phyloP scores from a whole-genome alignment of 257 asterid genomes.

The Cynanchum wilfordii region DNA sequence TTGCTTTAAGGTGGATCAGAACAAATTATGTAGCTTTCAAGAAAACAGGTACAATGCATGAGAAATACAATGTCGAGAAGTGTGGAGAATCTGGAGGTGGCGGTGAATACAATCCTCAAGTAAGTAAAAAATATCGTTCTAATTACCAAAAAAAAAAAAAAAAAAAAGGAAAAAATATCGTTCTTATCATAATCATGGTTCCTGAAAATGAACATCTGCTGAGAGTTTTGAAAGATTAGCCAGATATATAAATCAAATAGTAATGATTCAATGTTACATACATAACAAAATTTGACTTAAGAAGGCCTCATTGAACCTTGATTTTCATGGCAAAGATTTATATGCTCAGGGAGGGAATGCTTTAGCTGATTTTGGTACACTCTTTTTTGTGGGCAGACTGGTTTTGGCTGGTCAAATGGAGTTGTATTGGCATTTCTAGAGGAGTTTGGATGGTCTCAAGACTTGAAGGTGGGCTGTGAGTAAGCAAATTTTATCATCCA shows the following conservation, averaged over 20 bases:
- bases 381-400: slow-evolving; percentile 52
- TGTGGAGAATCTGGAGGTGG: slow-evolving; percentile 89
- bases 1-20: slow-evolving; percentile 69
- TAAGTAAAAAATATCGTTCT: slow-evolving; percentile 26
- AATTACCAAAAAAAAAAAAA: too few species aligned
- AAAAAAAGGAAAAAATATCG: too few species aligned
- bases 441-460: slow-evolving; percentile 84
- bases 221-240: neutral
- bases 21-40: slow-evolving; percentile 63
- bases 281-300: neutral
- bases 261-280: neutral
- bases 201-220: neutral
- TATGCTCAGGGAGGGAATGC: neutral
- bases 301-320: neutral
- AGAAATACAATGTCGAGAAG: slow-evolving; percentile 64
- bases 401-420: slow-evolving; percentile 98
- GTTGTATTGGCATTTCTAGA: slow-evolving; percentile 80
- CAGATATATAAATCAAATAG: neutral
- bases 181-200: neutral
- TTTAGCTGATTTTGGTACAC: neutral
- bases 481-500: slow-evolving; percentile 7
- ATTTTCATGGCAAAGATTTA: neutral
- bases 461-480: slow-evolving; percentile 40
- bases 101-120: slow-evolving; percentile 89
- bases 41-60: slow-evolving; percentile 78